A percentile compares a stretch with the other conserved stretches of the same genome.
Evolutionary conservation across 495 filamentous ascomycete genomes (phyloP).

Genomic region (Penicillium cosmopolitanum): DNA sequence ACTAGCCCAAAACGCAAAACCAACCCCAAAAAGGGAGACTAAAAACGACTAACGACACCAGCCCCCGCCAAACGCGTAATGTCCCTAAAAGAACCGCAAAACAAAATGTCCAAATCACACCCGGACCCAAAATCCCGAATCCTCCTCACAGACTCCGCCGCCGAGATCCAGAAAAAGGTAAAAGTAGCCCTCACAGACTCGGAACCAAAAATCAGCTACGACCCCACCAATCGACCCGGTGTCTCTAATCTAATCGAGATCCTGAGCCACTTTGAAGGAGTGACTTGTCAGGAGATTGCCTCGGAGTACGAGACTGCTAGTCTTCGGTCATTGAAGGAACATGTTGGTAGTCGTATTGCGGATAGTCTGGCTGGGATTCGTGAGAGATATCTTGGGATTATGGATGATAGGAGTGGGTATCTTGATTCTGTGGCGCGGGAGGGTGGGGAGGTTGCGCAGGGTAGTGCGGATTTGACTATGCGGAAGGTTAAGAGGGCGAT

Average conservation of each 20-base stretch:
- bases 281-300: constrained; percentile 59
- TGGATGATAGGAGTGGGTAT: constrained; percentile 51
- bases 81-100: constrained; percentile 74
- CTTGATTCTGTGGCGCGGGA: constrained; percentile 62
- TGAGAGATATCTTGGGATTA: constrained; percentile 60
- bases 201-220: constrained; percentile 64
- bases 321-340: constrained; percentile 67
- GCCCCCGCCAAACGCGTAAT: constrained; percentile 82
- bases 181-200: constrained; percentile 78
- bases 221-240: constrained; percentile 71
- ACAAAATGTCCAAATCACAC: constrained; percentile 96
- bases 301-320: constrained; percentile 50
- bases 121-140: constrained; percentile 71
- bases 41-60: constrained; percentile 25
- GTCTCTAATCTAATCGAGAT: constrained; percentile 86
- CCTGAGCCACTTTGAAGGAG: constrained; percentile 64
- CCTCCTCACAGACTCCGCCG: constrained; percentile 69
- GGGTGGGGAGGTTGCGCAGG: constrained; percentile 62
- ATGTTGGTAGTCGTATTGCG: constrained; percentile 58
- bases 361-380: constrained; percentile 60
- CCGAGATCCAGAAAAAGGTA: constrained; percentile 68
- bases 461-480: constrained; percentile 73
- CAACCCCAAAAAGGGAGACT: neutral
- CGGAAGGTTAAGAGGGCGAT: constrained; percentile 59
- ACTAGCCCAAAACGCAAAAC: constrained; percentile 5